Evolutionary conservation across 352 stramenopile species (phyloP).

Genomic region (Phytopythium delawarense): DNA sequence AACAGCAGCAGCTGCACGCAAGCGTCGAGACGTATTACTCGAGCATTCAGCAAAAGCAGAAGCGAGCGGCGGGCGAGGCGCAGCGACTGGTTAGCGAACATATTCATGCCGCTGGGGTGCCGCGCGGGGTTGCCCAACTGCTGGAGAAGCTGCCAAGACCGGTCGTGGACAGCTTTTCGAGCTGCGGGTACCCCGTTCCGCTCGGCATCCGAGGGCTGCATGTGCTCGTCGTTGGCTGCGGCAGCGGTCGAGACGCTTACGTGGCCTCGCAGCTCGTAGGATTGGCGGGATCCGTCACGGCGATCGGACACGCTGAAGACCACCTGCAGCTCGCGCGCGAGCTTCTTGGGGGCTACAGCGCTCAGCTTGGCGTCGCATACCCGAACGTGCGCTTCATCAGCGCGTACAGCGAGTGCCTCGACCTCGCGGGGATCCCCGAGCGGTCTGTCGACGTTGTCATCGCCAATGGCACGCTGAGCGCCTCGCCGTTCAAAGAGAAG

Average conservation of each 20-base stretch:
- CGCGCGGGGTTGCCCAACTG: conserved; percentile 32
- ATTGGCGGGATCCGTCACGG: conserved; percentile 67
- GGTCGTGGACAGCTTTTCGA: conserved; percentile 74
- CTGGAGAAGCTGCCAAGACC: conserved; percentile 65
- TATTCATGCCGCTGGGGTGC: background rate
- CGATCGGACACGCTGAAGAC: conserved; percentile 89
- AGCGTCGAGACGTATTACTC: background rate
- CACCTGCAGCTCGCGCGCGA: conserved; percentile 75
- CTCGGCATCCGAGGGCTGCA: conserved; percentile 49
- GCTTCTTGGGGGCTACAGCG: conserved; percentile 63
- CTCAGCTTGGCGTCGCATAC: conserved; percentile 71
- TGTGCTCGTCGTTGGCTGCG: conserved; percentile 88
- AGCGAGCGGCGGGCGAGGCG: background rate
- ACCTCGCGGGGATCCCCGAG: conserved; percentile 64
- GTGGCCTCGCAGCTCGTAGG: conserved; percentile 82
- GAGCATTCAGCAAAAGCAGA: background rate
- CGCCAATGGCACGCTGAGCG: conserved; percentile 92
- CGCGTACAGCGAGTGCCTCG: conserved; percentile 87
- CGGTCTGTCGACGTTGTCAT: conserved; percentile 89
- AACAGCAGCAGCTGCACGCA: background rate
- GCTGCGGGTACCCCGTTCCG: conserved; percentile 75
- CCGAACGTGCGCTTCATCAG: conserved; percentile 86
- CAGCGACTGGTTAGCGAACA: background rate
- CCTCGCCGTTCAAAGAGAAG: conserved; percentile 88
- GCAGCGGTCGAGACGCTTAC: conserved; percentile 87